Evolutionary conservation across 2,329 filamentous ascomycete genomes (phyloP), one percentile per base, ranked within the genome.

Genomic region (Corinectria fuckeliana): DNA sequence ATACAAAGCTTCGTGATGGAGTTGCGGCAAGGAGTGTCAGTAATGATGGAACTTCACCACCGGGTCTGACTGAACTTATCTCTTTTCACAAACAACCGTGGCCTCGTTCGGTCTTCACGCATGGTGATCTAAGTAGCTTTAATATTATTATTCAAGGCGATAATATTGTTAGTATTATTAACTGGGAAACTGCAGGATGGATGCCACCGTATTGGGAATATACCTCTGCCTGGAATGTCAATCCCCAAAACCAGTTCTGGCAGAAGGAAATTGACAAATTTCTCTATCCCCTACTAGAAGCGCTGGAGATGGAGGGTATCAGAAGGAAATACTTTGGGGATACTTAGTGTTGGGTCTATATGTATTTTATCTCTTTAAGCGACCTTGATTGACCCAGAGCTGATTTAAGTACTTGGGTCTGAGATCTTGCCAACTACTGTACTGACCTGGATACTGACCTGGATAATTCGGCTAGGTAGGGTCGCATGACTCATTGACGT

Each of bases 101-200:
- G 53, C n/a, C 42, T 8, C 25, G 1, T 2, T 45, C 38, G 49
- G 72, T 76, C 2, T 79, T 84, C 58, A 80, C 80, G 3, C 81
- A 83, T 63, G 75, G 73, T 9, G 79, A 83, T 61, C 68, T 84
- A 3, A 78, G 74, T 57, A 74, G 71, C 14, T 62, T 72, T 6
- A 83, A 83, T 58, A 78, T 84, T 25, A 58, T 83, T 10, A 71
- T 75, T 20, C 62, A 63, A 2, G 76, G 71, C 3, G 76, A 80
- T 57, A 63, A 75, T 1, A 68, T 86, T 23, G 74, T 77, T 34
- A 81, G 79, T 1, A 80, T 85, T 11, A 55, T 76, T 4, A 72
- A 76, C 60, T 77, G 75, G 75, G 71, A 77, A 54, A 63, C 66
- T 2, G 60, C 71, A 3, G 74, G 72, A 3, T 77, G 70, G 72